These are phyloP conservation scores for Magnolia sinica DNA, from an alignment of 164 flowering plant species.

Conservation along the genomic window DNA sequence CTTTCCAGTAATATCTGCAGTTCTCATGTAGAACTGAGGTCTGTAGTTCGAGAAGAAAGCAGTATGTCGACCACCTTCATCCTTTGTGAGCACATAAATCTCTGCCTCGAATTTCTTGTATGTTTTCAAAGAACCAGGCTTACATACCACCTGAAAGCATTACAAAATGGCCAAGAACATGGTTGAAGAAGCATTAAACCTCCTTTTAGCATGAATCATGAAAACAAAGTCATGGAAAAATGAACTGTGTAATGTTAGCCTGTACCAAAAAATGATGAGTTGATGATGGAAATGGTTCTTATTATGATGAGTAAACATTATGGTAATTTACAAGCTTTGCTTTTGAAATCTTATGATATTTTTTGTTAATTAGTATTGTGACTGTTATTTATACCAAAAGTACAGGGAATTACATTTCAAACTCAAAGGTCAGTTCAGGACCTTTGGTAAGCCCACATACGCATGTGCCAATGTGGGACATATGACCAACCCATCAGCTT, in stretches of 20 bases:
- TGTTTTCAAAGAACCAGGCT: conserved; percentile 74
- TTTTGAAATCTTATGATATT: too few relatives aligned
- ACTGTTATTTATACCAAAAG: too few relatives aligned
- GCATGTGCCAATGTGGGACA: too few relatives aligned
- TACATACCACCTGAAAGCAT: conserved; percentile 70
- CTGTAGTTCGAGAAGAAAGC: conserved; percentile 89
- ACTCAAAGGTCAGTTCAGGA: too few relatives aligned
- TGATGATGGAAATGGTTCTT: too few relatives aligned
- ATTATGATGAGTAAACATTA: background rate
- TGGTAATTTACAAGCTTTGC: too few relatives aligned
- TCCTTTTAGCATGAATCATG: background rate
- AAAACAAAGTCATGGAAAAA: background rate
- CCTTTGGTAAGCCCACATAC: too few relatives aligned
- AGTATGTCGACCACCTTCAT: conserved; percentile 99
- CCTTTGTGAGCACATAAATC: conserved; percentile 92
- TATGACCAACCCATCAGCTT: too few relatives aligned
- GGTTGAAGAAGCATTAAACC: background rate
- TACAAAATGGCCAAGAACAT: background rate
- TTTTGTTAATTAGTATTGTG: too few relatives aligned
- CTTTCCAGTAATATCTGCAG: conserved; percentile 93
- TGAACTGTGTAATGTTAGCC: background rate
- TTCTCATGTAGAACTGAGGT: conserved; percentile 95
- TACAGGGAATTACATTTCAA: too few relatives aligned
- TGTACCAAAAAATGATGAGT: background rate
- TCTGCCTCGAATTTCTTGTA: conserved; percentile 90